Conservation (phyloP, 768 basidiomycete species). For the Leccinum fibrillosum region DNA sequence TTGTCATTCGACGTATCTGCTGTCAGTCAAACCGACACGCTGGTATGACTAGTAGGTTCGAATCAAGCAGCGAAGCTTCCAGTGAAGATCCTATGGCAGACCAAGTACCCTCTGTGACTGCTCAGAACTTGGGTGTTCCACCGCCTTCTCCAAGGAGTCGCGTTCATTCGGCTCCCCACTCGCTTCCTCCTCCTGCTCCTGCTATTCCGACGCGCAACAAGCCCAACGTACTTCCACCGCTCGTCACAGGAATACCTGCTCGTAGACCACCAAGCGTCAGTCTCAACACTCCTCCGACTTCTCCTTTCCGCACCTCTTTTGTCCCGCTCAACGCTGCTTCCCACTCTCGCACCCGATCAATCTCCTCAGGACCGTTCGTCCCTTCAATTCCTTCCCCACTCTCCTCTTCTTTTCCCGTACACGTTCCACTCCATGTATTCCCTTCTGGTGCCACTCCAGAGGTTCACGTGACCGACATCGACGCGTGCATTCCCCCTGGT, state of each 20-base stretch:
- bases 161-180: conserved; percentile 24
- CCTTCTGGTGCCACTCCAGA: conserved; percentile 23
- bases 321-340: not conserved
- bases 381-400: conserved; percentile 29
- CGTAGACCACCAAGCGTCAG: conserved; percentile 23
- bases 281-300: conserved; percentile 27
- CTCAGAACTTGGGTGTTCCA: conserved; percentile 3
- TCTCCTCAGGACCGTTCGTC: conserved; percentile 30
- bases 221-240: conserved; percentile 20
- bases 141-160: conserved; percentile 23
- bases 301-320: conserved; percentile 31
- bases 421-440: conserved; percentile 25
- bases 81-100: too few relatives aligned
- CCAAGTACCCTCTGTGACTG: too few relatives aligned
- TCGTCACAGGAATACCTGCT: conserved; percentile 24
- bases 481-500: conserved; percentile 17
- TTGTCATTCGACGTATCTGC: too few relatives aligned
- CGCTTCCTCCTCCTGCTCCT: conserved; percentile 16
- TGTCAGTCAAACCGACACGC: too few relatives aligned
- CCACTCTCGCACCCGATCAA: conserved; percentile 32
- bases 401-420: conserved; percentile 23
- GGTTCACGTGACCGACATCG: conserved; percentile 12
- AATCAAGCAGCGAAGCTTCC: too few relatives aligned
- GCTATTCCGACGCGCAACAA: conserved; percentile 22
- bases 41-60: too few relatives aligned